Base-by-base conservation (phyloP, 2,329 filamentous ascomycete species). In the Arthrinium puccinioides region DNA sequence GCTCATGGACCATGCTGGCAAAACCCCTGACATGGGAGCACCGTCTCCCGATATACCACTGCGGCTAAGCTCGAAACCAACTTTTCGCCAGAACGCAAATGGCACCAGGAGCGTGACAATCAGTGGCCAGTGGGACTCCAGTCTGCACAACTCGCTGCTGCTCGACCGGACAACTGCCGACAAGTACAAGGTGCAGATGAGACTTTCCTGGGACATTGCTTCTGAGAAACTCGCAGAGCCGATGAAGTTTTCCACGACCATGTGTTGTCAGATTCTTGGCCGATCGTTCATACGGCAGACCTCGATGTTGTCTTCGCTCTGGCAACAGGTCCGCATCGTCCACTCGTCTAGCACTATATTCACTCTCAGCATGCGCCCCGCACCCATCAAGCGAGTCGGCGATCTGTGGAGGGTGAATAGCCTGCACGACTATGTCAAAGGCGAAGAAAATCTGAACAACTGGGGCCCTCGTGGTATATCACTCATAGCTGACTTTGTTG, bases 341-440 rank as follows among this genome's bases (percentile, higher is more conserved):
- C 87, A 88, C 54, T 92, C 89, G 7, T 86, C 84, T 0, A 86
- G 87, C 15, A 81, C 79, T 30, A 86, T 95, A 41, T 98, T 94
- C 61, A 88, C 86, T 2, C 67, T 97, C 34, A 81, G 81, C 6
- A 82, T 97, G 60, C 82, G 87, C 21, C 92, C 92, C 0, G 82
- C 87, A 7, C 88, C 88, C 3, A 88, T 94, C 35, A 96, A 96
- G 62, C 78, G 87, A 32, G 87, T 88, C 1, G 87, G 87, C 4
- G 92, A 98, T 56, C 70, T 98, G 10, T 98, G 92, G 92, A 79
- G 92, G 38, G 87, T 97, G 79, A 94, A 88, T 59, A 97, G 89
- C 13, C 82, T 87, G 42, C 84, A 94, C 52, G 87, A 94, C 57
- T 97, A 96, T 55, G 86, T 98, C 51, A 96, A 95, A 59, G 92